Base-by-base conservation (phyloP, 768 basidiomycete genomes). In the Pholiota conissans region DNA sequence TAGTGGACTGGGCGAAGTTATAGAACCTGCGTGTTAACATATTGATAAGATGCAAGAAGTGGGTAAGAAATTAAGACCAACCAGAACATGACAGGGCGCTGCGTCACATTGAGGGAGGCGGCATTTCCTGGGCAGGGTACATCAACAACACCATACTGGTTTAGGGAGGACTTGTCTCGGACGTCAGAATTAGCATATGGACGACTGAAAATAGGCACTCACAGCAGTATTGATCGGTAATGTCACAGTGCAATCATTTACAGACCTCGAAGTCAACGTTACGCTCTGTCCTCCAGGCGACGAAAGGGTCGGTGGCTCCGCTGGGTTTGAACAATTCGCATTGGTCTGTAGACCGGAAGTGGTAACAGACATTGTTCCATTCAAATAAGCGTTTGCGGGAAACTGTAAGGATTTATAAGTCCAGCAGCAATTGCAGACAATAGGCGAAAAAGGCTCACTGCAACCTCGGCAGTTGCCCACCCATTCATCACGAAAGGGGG, bases 71-170 rank as follows among this genome's bases (percentile, higher is more conserved):
- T 29, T 2, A n/a, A 37, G 11, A 54, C 70, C 11, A 68, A 87
- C 86, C 87, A 90, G 63, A 89, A 90, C 72, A 89, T 78, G 40
- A 89, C 84, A 7, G 87, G 85, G 32, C 76, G 79, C 34, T 73
- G 62, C 28, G 77, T 56, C 30, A 71, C 63, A 4, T 60, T 57
- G 30, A 49, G 63, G 57, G 57, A 74, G 68, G 63, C 73, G 70
- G 53, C n/a, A 22, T 51, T 72, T 60, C 61, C 65, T n/a, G 65
- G 65, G 52, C 75, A 78, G 8, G 74, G 61, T 1, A 77, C 74
- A 18, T 65, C 61, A 18, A 70, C 49, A 3, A 83, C 84, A 42
- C 79, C 81, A 62, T 81, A 86, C 65, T 85, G 85, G 54, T 74
- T 66, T 1, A 66, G 64, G 5, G 81, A 70, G 32, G 69, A 64